Conservation (phyloP, 2,329 filamentous ascomycete genomes). For the Alternaria metachromatica region DNA sequence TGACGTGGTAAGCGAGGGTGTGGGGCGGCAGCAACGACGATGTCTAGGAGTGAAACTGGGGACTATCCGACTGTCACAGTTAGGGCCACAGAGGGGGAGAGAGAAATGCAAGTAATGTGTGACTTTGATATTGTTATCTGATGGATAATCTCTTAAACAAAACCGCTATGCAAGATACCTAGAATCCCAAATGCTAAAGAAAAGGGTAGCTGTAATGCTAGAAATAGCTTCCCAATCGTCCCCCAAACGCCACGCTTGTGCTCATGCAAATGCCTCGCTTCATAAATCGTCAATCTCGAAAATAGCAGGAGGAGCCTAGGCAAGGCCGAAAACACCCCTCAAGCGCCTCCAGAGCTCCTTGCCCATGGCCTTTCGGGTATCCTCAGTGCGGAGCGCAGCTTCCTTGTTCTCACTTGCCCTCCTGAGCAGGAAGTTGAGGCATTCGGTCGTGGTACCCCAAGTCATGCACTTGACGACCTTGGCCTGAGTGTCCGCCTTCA, state of each 20-base stretch:
- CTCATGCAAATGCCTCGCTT: slow-evolving; percentile 1
- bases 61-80: not conserved
- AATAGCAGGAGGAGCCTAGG: not conserved
- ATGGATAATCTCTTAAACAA: not conserved
- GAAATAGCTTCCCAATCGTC: not conserved
- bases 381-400: slow-evolving; percentile 62
- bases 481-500: slow-evolving; percentile 46
- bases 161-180: not conserved
- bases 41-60: not conserved
- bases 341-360: slow-evolving; percentile 55
- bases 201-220: not conserved
- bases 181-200: not conserved
- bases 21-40: not conserved
- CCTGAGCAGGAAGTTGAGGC: slow-evolving; percentile 74
- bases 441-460: slow-evolving; percentile 70
- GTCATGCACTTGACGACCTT: slow-evolving; percentile 63
- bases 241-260: slow-evolving; percentile 1
- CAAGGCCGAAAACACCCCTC: slow-evolving; percentile 35
- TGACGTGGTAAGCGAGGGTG: not conserved
- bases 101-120: not conserved
- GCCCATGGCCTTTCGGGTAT: slow-evolving; percentile 60
- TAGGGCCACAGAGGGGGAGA: not conserved
- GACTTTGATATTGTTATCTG: not conserved
- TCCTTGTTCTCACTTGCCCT: slow-evolving; percentile 68
- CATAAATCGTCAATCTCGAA: not conserved